Percentiles rank a stretch among this genome's conserved stretches.
Conservation (phyloP, 225 moss, liverwort and hornwort genomes). For the Physcomitrellopsis africana region DNA sequence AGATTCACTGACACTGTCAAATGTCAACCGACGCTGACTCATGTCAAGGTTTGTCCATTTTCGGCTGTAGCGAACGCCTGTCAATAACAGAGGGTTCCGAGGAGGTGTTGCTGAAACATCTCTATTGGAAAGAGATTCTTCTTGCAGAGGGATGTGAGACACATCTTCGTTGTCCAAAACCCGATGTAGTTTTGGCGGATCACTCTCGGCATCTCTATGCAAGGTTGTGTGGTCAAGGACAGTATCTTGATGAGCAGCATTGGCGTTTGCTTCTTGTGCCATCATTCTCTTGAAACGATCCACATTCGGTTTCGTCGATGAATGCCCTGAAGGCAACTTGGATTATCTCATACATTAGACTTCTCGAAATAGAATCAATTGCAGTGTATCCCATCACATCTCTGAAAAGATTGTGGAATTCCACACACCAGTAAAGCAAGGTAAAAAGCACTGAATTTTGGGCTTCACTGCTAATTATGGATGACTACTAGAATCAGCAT, state of each 20-base stretch:
- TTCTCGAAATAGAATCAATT: background rate
- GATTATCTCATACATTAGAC: slow-evolving; percentile 19
- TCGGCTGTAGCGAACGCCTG: slow-evolving; percentile 33
- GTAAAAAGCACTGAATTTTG: slow-evolving; percentile 5
- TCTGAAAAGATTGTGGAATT: slow-evolving; percentile 9
- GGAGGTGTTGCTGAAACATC: slow-evolving; percentile 34
- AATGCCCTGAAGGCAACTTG: slow-evolving; percentile 35
- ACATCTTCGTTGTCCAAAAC: slow-evolving; percentile 24
- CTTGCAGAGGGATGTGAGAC: slow-evolving; percentile 26
- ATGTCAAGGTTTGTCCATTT: slow-evolving; percentile 32
- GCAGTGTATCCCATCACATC: background rate
- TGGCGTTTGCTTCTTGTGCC: slow-evolving; percentile 19
- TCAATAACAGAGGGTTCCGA: slow-evolving; percentile 21
- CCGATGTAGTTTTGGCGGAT: slow-evolving; percentile 7
- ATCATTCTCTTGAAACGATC: slow-evolving; percentile 9
- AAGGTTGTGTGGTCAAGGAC: slow-evolving; percentile 16
- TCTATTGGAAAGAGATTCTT: slow-evolving; percentile 16
- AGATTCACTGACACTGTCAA: slow-evolving; percentile 36
- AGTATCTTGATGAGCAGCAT: slow-evolving; percentile 26
- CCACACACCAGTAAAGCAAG: slow-evolving; percentile 3
- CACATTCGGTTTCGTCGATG: slow-evolving; percentile 22
- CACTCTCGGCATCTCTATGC: slow-evolving; percentile 3
- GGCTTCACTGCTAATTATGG: background rate
- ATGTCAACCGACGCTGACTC: slow-evolving; percentile 51
- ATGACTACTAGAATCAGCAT: slow-evolving; percentile 6